Evolutionary conservation across 78 protist genomes (phyloP), one percentile per base, ranked within the genome.

Genomic region (Dictyostelium citrinum): DNA sequence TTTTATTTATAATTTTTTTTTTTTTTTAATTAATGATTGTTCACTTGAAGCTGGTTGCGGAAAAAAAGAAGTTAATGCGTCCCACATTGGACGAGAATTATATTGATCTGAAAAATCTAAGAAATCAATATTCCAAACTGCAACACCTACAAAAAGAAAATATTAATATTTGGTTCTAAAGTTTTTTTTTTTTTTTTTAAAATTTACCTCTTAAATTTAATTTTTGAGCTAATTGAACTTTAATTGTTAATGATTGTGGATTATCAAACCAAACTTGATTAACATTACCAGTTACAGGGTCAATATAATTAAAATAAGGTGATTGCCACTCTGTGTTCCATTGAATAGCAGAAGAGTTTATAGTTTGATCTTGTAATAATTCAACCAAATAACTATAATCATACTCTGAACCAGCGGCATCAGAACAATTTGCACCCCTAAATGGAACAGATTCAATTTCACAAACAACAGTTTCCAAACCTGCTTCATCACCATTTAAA

Each of bases 381-480:
- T 29, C 14, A 11, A 83, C 20, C 2, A 95, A n/a, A n/a, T 55
- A 14, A 22, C 43, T 35, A 58, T 81, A 92, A n/a, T 29, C 55
- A 6, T 27, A 45, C 43, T 95, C 90, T 7, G n/a, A 2, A 17
- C 97, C 97, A n/a, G 97, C 97, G 0, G 97, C 97, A 80, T 80
- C 84, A 0, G 75, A 55, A 80, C 84, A 80, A 58, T 80, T 55
- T 29, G 61, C 84, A 55, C 84, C 84, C 58, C 84, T 80, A 35
- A 55, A 80, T 49, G 68, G 74, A 6, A 55, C 74, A 8, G 22
- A 80, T 55, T 49, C 31, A 20, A 80, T 58, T 45, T 93, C 72
- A 8, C 90, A 93, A 61, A 83, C 46, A 2, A 58, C 24, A 11
- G 27, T 14, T 24, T 41, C 49, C 8, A 67, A 27, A 29, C 43